phyloP scores from a whole-genome alignment of 768 basidiomycete genomes.

The Scleroderma citrinum region DNA sequence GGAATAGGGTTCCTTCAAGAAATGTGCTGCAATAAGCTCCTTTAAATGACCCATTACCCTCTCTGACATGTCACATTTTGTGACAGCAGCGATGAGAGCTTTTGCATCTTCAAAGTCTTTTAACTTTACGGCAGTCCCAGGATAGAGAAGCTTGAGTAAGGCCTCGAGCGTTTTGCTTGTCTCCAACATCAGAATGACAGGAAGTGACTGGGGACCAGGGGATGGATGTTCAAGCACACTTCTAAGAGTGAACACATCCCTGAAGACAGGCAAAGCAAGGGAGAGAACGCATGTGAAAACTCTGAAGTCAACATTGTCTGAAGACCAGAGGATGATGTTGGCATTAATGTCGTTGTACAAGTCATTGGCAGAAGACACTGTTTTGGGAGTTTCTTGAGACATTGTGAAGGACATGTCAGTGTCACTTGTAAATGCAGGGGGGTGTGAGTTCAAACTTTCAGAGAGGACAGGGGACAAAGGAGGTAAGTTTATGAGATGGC shows the following conservation, averaged over 20 bases:
- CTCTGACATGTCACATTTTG: constrained; percentile 25
- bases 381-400: no score
- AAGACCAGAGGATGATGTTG: constrained; percentile 6
- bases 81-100: constrained; percentile 14
- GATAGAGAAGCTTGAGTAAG: constrained; percentile 21
- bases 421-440: no score
- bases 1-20: constrained; percentile 7
- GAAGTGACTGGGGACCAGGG: background rate
- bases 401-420: no score
- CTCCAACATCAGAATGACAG: constrained; percentile 12
- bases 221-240: constrained; percentile 10
- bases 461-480: no score
- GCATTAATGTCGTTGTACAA: constrained; percentile 2
- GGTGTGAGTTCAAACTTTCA: no score
- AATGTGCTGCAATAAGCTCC: constrained; percentile 8
- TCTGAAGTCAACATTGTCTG: constrained; percentile 5
- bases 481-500: no score
- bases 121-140: constrained; percentile 17
- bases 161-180: constrained; percentile 9
- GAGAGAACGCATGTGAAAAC: constrained; percentile 1
- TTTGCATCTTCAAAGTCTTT: constrained; percentile 15
- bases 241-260: constrained; percentile 41
- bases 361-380: no score
- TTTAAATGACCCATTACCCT: constrained; percentile 10
- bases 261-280: constrained; percentile 45